Evolutionary conservation across 2,329 filamentous ascomycete species (phyloP), one percentile per base, ranked within the genome.

Genomic region (Claviceps fusiformis): DNA sequence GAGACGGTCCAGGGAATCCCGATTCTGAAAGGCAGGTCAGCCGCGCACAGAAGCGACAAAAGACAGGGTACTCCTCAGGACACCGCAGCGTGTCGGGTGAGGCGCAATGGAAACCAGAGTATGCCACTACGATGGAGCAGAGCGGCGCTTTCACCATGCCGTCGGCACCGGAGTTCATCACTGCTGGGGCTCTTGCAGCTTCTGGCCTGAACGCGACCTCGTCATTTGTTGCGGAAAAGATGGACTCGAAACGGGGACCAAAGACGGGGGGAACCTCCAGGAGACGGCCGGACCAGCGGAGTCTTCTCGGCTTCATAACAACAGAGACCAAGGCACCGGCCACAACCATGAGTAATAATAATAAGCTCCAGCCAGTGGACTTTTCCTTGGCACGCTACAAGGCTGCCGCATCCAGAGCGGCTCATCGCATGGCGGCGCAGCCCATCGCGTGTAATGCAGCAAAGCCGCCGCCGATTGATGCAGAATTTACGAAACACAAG

Each of bases 101-200:
- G 61, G 59, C 71, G 56, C 62, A 62, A 33, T 73, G 73, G 71
- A 61, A 70, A 53, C 70, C 71, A 8, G 72, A 71, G 52, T 79
- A 81, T 56, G 62, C 70, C 5, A 85, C 82, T 5, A 86, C 82
- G 0, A 86, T 86, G 81, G 77, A 81, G 49, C 71, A 75, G 54
- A 69, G 76, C 0, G 68, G 75, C 0, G 75, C 69, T 0, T 87
- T 87, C 57, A 85, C 81, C 0, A 74, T 83, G 54, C 73, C 78
- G 5, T 71, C 74, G 33, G 68, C 79, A 9, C 71, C 77, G 0
- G 82, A 80, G 0, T 87, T 88, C 59, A 80, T 79, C n/a, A 80
- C 79, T 10, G 81, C 82, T 2, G 75, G 76, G 10, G 71, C 76
- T 24, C 81, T 75, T 31, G 58, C 63, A 24, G 63, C 61, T 2